Conservation (phyloP, 768 basidiomycete species). For the Auricularia sp. region DNA sequence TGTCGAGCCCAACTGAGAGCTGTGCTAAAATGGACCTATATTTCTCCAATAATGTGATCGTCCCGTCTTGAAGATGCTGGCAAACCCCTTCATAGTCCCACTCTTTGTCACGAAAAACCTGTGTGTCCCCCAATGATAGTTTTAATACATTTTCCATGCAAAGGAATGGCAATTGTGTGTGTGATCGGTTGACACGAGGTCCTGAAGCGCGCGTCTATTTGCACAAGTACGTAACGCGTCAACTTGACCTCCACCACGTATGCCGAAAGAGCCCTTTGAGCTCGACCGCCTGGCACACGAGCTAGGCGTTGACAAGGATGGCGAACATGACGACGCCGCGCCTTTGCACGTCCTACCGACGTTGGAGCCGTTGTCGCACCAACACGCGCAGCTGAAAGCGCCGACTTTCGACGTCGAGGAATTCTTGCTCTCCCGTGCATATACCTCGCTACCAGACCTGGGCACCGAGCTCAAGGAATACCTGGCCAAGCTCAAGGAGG, state of each 20-base stretch:
- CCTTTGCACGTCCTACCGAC: constrained; percentile 19
- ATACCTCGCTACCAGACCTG: constrained; percentile 79
- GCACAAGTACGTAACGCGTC: neutral
- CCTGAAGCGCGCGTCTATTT: neutral
- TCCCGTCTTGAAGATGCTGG: too few species aligned
- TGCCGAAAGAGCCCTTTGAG: constrained; percentile 44
- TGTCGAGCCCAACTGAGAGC: too few species aligned
- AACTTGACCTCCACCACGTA: neutral
- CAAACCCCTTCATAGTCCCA: too few species aligned
- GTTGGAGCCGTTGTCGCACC: constrained; percentile 61
- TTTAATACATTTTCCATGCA: too few species aligned
- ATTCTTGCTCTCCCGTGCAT: constrained; percentile 78
- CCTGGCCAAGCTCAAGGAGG: constrained; percentile 74
- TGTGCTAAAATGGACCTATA: too few species aligned
- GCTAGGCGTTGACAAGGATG: constrained; percentile 43
- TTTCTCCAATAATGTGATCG: too few species aligned
- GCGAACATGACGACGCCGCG: neutral
- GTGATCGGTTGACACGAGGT: too few species aligned
- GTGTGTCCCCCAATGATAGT: too few species aligned
- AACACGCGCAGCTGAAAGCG: constrained; percentile 60
- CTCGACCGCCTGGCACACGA: constrained; percentile 67
- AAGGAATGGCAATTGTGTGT: too few species aligned
- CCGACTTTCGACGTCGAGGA: constrained; percentile 69
- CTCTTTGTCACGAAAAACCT: too few species aligned
- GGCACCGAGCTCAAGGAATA: constrained; percentile 83